phyloP scores from a whole-genome alignment of 169 alveolate genomes.

The Plasmodium knowlesi region DNA sequence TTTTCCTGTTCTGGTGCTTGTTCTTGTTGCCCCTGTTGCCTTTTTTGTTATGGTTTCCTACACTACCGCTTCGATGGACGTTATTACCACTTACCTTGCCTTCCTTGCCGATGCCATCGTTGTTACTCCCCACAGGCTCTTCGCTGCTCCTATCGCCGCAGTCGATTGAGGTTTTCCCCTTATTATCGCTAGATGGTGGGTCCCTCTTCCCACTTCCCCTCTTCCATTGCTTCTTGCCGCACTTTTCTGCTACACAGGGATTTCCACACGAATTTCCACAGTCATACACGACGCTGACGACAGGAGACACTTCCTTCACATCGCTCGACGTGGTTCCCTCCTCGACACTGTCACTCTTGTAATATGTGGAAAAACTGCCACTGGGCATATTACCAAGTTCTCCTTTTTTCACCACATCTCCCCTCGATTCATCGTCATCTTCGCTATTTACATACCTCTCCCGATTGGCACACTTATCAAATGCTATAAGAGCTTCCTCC shows the following conservation, averaged over 20 bases:
- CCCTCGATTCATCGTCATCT: neutral
- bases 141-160: neutral
- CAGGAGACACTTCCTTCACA: neutral
- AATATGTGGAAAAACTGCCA: neutral
- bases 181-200: neutral
- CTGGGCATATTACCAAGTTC: neutral
- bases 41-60: neutral
- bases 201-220: neutral
- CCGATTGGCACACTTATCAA: neutral
- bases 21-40: constrained; percentile 5
- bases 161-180: neutral
- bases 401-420: neutral
- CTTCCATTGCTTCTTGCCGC: neutral
- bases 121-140: neutral
- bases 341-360: neutral
- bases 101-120: neutral
- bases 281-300: neutral
- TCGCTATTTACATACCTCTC: neutral
- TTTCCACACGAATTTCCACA: constrained; percentile 4
- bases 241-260: neutral
- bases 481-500: neutral
- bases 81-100: neutral
- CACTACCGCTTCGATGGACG: neutral
- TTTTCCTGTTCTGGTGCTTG: neutral
- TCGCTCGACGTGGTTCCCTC: neutral